Percentiles rank a stretch among this genome's conserved stretches.
phyloP scores from a whole-genome alignment of 2,329 filamentous ascomycete species.

The Ceratocystis albifundus region DNA sequence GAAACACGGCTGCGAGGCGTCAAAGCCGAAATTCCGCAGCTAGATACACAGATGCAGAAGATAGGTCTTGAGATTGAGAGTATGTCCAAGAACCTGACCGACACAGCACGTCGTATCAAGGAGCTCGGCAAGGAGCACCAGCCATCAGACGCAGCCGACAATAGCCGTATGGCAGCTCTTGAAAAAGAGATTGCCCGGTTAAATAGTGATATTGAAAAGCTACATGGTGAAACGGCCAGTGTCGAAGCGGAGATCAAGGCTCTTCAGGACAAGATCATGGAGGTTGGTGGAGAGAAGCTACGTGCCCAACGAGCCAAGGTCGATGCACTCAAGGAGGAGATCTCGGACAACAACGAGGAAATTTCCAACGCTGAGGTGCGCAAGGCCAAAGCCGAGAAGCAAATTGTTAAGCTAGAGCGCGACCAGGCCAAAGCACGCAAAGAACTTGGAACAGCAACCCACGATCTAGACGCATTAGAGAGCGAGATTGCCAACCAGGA shows the following conservation, averaged over 20 bases:
- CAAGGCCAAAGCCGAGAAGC: slow-evolving; percentile 88
- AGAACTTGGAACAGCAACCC: slow-evolving; percentile 60
- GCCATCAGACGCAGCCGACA: slow-evolving; percentile 61
- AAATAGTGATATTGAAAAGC: slow-evolving; percentile 64
- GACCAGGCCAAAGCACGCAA: slow-evolving; percentile 64
- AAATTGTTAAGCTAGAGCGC: slow-evolving; percentile 75
- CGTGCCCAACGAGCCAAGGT: slow-evolving; percentile 84
- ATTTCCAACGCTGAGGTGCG: slow-evolving; percentile 77
- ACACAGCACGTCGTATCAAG: slow-evolving; percentile 72
- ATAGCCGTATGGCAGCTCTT: slow-evolving; percentile 57
- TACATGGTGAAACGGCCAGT: slow-evolving; percentile 74
- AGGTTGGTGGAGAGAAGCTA: slow-evolving; percentile 87
- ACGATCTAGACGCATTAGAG: slow-evolving; percentile 67
- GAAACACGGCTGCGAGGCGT: slow-evolving; percentile 62
- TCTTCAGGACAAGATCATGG: slow-evolving; percentile 95
- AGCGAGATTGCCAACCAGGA: slow-evolving; percentile 67
- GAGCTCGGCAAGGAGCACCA: slow-evolving; percentile 74
- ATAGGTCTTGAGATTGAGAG: slow-evolving; percentile 80
- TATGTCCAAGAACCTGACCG: slow-evolving; percentile 67
- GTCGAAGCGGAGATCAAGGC: slow-evolving; percentile 87
- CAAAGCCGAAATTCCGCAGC: slow-evolving; percentile 64
- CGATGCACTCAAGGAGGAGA: slow-evolving; percentile 76
- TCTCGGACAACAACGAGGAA: slow-evolving; percentile 66
- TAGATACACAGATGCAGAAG: slow-evolving; percentile 89
- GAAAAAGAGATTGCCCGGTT: slow-evolving; percentile 67